Conservation (phyloP, 345 rosid genomes). For the Passiflora organensis region DNA sequence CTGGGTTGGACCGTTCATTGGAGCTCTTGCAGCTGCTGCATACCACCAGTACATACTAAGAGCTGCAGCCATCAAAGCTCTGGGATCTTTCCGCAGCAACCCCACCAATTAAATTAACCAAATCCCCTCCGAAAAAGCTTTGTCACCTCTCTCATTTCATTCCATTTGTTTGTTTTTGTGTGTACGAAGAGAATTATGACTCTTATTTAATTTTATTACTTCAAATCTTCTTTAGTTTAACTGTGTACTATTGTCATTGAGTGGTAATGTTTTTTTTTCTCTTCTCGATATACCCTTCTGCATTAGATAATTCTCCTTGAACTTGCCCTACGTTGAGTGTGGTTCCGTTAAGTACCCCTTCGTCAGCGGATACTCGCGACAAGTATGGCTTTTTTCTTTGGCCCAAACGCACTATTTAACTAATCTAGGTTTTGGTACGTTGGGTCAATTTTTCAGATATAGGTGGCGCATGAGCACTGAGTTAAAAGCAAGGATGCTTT, state of each 20-base stretch:
- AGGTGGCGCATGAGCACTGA: too few relatives aligned
- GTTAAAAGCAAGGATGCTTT: not conserved
- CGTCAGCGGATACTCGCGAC: too few relatives aligned
- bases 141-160: not conserved
- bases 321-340: not conserved
- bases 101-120: constrained; percentile 33
- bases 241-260: constrained; percentile 23
- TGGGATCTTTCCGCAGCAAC: constrained; percentile 69
- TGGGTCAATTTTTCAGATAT: too few relatives aligned
- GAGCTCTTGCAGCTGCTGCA: constrained; percentile 70
- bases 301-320: not conserved
- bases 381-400: too few relatives aligned
- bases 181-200: constrained; percentile 18
- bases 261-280: constrained; percentile 4
- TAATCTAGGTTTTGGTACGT: too few relatives aligned
- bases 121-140: not conserved
- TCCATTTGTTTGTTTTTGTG: constrained; percentile 13
- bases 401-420: too few relatives aligned
- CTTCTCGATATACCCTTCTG: not conserved
- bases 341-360: too few relatives aligned
- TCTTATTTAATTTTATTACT: not conserved
- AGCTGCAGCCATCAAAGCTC: constrained; percentile 55
- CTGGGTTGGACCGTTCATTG: constrained; percentile 66
- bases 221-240: constrained; percentile 14
- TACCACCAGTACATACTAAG: constrained; percentile 56